Base-by-base conservation (phyloP, 805 yeast species). In the Cyberlindnera maclurae region DNA sequence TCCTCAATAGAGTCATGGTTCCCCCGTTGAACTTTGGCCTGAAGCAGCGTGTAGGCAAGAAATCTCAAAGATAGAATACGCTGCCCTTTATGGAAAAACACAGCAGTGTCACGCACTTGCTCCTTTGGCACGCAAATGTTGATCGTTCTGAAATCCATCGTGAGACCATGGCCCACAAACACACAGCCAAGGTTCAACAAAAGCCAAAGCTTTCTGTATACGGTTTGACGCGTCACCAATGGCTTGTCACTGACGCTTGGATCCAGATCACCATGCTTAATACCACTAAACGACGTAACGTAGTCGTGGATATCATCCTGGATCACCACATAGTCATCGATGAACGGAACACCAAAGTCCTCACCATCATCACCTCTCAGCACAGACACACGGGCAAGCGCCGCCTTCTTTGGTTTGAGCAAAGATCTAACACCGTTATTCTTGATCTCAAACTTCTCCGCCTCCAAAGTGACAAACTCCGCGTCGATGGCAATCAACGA, bases 1-100 rank as follows among this genome's bases (percentile, higher is more conserved):
- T 93, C 99, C 55, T 93, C 98, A 33, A 93, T 88, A 1, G 97
- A 90, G 57, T 94, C 97, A 60, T 93, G 99, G 55, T 90, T 90
- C 2, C 93, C 95, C 3, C 77, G 78, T 58, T 93, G 99, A 26
- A 94, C 95, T 35, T 77, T 72, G 44, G 77, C 79, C 26, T 73
- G 73, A 38, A 93, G 66, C 34, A 90, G 67, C 22, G 77, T 77
- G 71, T 88, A 88, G 11, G 95, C 87, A 56, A 93, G 64, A 57
- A 87, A 93, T 54, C 90, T 82, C 49, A 93, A 70, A 4, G 96
- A 85, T 27, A 93, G 66, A 44, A 78, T 82, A 43, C 98, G 66
- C 52, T 82, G 85, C 36, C 82, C 78, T 47, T 85, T 68, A 59
- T 80, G 84, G 61, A 76, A 93, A 30, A 85, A 71, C 33, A 79